Percentiles rank a stretch among this genome's conserved stretches.
phyloP scores from a whole-genome alignment of 108 stramenopile genomes.

The Nannochloropsis salina region DNA sequence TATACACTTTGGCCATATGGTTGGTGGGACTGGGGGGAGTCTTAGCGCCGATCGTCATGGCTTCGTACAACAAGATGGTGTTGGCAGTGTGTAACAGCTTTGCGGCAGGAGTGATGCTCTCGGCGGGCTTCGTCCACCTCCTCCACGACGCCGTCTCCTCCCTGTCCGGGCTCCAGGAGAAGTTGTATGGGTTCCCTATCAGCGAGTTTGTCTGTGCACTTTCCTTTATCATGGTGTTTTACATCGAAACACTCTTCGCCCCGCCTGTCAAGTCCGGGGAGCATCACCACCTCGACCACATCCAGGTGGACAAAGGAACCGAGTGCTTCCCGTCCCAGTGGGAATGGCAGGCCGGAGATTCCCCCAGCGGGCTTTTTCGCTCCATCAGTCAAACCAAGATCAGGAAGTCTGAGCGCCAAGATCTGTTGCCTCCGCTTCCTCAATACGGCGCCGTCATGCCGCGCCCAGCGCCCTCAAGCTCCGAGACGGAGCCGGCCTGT shows the following conservation, averaged over 20 bases:
- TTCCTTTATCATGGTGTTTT: not conserved
- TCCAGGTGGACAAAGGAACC: conserved; percentile 9
- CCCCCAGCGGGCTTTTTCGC: not conserved
- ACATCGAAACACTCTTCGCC: not conserved
- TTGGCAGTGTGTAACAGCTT: not conserved
- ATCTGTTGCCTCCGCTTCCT: no score
- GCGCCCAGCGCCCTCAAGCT: not conserved
- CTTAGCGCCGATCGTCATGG: not conserved
- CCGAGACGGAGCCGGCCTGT: not conserved
- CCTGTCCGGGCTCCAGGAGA: not conserved
- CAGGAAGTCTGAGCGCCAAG: not conserved
- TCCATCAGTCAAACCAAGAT: not conserved
- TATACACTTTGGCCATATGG: not conserved
- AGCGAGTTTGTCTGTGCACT: conserved; percentile 11
- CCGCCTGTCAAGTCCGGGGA: not conserved
- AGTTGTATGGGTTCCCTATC: not conserved
- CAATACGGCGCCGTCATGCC: not conserved
- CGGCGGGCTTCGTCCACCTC: not conserved
- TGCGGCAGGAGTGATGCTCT: conserved; percentile 12
- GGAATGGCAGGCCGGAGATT: not conserved
- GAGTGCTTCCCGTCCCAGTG: conserved; percentile 8
- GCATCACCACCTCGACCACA: conserved; percentile 10
- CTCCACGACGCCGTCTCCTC: conserved; percentile 19
- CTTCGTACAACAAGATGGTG: conserved; percentile 12
- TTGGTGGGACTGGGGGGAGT: conserved; percentile 14